Evolutionary conservation across 371 early-diverging fungal genomes (phyloP), one percentile per base, ranked within the genome.

Genomic region (Neoconidiobolus thromboides): DNA sequence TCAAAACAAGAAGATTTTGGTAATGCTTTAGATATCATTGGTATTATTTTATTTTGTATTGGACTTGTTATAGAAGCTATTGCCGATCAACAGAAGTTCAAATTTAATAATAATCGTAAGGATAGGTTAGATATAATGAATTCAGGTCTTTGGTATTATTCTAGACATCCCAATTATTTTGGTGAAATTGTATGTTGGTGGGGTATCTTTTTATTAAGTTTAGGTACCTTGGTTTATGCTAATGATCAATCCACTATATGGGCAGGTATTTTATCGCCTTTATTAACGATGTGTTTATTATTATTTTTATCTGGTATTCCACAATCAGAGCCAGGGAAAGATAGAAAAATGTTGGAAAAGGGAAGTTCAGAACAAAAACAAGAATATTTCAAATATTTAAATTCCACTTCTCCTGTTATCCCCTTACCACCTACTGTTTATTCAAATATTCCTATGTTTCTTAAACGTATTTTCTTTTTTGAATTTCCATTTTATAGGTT

Each of bases 281-380:
- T 75, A 68, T 12, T 70, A 70, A 48, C 72, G 71, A 2, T 69
- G 68, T 0, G 68, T 61, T 38, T 61, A 50, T 9, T 59, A 42
- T 40, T 61, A 62, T 12, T 46, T 41, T 6, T 58, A 55, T 26
- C 68, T 50, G 26, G 65, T 61, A 1, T 60, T 61, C 55, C 51
- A 40, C 55, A 64, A 67, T 1, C 51, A 56, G 4, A 58, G 48
- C 4, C 55, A 40, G 15, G 66, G 49, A 1, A 62, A 44, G 41
- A 62, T 0, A 37, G 52, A 7, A 42, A 43, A 48, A 3, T 57
- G n/a, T n/a, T n/a, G n/a, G n/a, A n/a, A n/a, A n/a, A n/a, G n/a
- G n/a, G n/a, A n/a, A n/a, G n/a, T n/a, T n/a, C n/a, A n/a, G n/a
- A n/a, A n/a, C n/a, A n/a, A n/a, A n/a, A n/a, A n/a, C n/a, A 51